Conservation (phyloP, 2,329 filamentous ascomycete genomes). For the Fusarium sp. region DNA sequence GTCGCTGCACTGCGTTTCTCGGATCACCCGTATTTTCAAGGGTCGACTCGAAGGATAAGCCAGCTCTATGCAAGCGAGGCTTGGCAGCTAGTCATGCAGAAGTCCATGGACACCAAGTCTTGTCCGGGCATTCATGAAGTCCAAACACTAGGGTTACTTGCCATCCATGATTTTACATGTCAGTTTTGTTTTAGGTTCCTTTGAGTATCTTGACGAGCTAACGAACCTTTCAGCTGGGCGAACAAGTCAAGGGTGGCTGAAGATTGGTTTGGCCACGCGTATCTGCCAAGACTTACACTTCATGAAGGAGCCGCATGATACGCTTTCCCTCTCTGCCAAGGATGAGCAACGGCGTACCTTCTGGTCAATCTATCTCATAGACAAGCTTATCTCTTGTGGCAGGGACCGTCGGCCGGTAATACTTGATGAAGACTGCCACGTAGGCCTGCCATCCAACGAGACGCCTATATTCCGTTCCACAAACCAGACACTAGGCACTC, state of each 20-base stretch:
- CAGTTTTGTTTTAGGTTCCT: background rate
- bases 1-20: background rate
- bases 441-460: background rate
- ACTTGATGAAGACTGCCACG: background rate
- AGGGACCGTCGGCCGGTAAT: background rate
- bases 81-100: too few relatives aligned
- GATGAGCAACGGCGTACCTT: conserved; percentile 4
- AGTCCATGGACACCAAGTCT: too few relatives aligned
- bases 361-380: background rate
- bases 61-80: too few relatives aligned
- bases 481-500: too few relatives aligned
- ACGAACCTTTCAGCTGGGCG: background rate
- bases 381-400: background rate
- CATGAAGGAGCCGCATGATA: background rate
- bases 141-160: too few relatives aligned
- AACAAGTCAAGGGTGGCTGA: background rate
- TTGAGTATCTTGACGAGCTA: background rate
- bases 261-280: background rate
- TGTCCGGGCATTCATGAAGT: too few relatives aligned
- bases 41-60: too few relatives aligned
- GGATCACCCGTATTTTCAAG: too few relatives aligned
- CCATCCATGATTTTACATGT: background rate
- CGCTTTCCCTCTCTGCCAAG: background rate
- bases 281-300: background rate
- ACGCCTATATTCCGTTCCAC: too few relatives aligned